Evolutionary conservation across 768 basidiomycete genomes (phyloP), one percentile per base, ranked within the genome.

Genomic region (Heimioporus sp.): DNA sequence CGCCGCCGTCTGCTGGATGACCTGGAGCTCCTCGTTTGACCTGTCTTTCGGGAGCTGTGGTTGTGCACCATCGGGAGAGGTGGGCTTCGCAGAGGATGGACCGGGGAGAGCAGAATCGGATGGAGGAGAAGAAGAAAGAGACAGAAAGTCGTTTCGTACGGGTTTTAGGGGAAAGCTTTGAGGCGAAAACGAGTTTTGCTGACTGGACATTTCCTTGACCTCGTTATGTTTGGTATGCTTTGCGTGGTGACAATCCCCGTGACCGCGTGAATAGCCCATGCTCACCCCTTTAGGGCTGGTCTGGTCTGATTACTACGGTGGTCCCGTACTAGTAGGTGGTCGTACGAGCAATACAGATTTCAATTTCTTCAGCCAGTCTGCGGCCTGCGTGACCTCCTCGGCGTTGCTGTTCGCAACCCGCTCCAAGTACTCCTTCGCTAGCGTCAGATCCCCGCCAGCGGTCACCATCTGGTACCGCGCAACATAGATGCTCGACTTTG

Each of bases 401-500:
- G 82, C 82, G 69, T 95, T 93, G 61, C 88, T 92, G 42, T 70
- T 70, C 4, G 89, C 83, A 24, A 97, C 82, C 43, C 75, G 76
- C 52, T 91, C 83, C 30, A 93, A 74, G 66, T 86, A 89, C 45
- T 84, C 80, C 59, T 76, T 78, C 13, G 93, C 92, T 54, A 93
- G 72, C 31, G 67, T 59, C n/a, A 91, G 63, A 67, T 91, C 81
- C 21, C 85, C 84, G 46, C 80, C 76, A 41, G 82, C 73, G 36
- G 76, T 75, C 45, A 74, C 68, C 66, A 92, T 77, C 57, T 93
- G 83, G 61, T 88, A 83, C 51, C 88, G 85, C 15, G 93, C 93
- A 32, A 95, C 85, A 58, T 85, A 87, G 44, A 98, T 67, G 57
- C 85, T 81, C n/a, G 91, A 94, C 66, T 83, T 86, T 24, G 91